phyloP scores from a whole-genome alignment of 2,329 filamentous ascomycete species.

The Pezicula neosporulosa region DNA sequence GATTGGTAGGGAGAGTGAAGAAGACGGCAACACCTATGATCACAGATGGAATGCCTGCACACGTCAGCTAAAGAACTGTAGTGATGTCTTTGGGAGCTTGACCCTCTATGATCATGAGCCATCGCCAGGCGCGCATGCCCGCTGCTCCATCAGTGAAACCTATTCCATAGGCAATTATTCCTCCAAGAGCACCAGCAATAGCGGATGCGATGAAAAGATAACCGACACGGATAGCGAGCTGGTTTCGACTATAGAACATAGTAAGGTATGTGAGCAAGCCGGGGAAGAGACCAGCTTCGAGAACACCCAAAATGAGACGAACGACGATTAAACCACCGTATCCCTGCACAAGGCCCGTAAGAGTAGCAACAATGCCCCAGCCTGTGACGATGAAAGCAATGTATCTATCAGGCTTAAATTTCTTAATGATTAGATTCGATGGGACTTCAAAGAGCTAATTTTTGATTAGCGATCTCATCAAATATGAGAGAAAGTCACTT shows the following conservation, averaged over 20 bases:
- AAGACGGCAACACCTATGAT: conserved; percentile 50
- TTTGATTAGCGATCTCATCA: neutral
- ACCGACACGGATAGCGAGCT: conserved; percentile 58
- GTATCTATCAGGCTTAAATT: conserved; percentile 41
- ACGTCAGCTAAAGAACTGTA: too few relatives aligned
- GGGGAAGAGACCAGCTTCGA: conserved; percentile 58
- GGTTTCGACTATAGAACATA: conserved; percentile 59
- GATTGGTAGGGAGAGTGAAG: conserved; percentile 56
- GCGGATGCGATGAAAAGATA: conserved; percentile 61
- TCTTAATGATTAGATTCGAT: conserved; percentile 44
- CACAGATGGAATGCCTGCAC: conserved; percentile 45
- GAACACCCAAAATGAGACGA: conserved; percentile 51
- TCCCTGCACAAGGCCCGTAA: conserved; percentile 50
- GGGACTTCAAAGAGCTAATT: conserved; percentile 38
- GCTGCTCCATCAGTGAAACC: conserved; percentile 57
- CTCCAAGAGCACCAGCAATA: conserved; percentile 60
- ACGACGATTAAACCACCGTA: conserved; percentile 52
- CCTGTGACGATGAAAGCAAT: conserved; percentile 42
- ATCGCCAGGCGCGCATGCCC: conserved; percentile 59
- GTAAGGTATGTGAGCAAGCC: conserved; percentile 57
- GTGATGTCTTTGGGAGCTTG: too few relatives aligned
- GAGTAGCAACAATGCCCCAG: conserved; percentile 49
- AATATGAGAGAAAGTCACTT: conserved; percentile 13
- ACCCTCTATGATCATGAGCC: conserved; percentile 50
- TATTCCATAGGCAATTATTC: conserved; percentile 62